phyloP scores from a whole-genome alignment of 805 yeast genomes.

The Alloascoidea hylecoeti region DNA sequence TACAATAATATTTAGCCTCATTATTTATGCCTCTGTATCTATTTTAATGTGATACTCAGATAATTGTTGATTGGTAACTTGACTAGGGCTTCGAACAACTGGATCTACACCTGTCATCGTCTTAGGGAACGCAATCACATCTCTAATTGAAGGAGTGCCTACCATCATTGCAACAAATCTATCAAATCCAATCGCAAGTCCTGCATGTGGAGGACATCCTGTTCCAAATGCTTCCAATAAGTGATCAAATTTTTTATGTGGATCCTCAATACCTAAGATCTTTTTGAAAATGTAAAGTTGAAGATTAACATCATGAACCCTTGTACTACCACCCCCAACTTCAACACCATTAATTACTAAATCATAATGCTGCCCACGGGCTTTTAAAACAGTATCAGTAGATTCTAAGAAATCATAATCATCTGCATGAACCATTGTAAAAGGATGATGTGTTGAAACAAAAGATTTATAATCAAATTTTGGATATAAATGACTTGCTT shows the following conservation, averaged over 20 bases:
- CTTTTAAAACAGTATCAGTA: conserved; percentile 40
- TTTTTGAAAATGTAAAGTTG: conserved; percentile 62
- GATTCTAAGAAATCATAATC: conserved; percentile 53
- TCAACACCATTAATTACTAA: conserved; percentile 90
- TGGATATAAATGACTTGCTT: conserved; percentile 34
- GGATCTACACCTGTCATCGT: conserved; percentile 79
- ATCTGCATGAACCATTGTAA: conserved; percentile 74
- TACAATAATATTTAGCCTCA: too few species aligned
- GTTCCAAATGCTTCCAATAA: conserved; percentile 63
- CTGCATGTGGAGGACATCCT: conserved; percentile 99
- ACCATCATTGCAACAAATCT: conserved; percentile 81
- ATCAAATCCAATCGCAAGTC: conserved; percentile 91
- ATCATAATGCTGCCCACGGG: conserved; percentile 88
- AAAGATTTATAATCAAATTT: conserved; percentile 30
- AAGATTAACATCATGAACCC: conserved; percentile 76
- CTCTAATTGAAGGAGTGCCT: conserved; percentile 69
- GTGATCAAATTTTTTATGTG: conserved; percentile 69
- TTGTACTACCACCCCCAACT: conserved; percentile 93
- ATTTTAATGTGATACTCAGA: conserved; percentile 34
- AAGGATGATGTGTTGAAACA: conserved; percentile 90
- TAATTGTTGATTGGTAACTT: conserved; percentile 35
- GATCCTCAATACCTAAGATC: conserved; percentile 42
- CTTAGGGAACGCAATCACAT: conserved; percentile 94
- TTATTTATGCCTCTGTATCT: too few species aligned
- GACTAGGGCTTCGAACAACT: conserved; percentile 77